Conservation (phyloP, 306 rosid species). For the Sophora flavescens region DNA sequence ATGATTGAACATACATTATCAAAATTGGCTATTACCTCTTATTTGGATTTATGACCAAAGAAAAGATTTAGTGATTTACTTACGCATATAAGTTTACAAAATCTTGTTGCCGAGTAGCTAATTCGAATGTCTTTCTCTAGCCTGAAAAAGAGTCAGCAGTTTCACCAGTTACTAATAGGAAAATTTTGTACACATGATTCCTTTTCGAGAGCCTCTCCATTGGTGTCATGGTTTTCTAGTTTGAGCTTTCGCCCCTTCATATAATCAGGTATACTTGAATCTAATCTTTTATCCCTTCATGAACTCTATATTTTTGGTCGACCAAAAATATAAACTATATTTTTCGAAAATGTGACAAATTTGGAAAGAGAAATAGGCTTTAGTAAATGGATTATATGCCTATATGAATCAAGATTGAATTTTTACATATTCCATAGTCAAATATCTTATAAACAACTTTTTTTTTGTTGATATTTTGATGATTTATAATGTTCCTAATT, state of each 20-base stretch:
- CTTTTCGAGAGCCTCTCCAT: neutral
- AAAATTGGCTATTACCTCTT: slow-evolving; percentile 12
- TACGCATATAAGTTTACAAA: slow-evolving; percentile 74
- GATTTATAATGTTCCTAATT: neutral
- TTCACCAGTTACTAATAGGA: slow-evolving; percentile 17
- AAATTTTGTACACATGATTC: neutral
- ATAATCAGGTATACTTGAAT: no score
- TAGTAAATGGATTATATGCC: no score
- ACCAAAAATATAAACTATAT: neutral
- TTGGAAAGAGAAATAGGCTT: neutral
- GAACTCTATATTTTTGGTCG: no score
- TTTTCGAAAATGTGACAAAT: neutral
- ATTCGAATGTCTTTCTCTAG: slow-evolving; percentile 88
- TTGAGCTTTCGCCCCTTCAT: neutral
- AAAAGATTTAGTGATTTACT: slow-evolving; percentile 48
- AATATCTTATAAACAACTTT: no score
- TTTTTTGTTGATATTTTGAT: neutral
- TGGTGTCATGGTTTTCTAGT: neutral
- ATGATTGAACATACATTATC: slow-evolving; percentile 8
- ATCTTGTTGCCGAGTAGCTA: slow-evolving; percentile 75
- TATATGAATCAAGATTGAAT: neutral
- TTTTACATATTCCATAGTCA: neutral
- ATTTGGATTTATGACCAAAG: neutral
- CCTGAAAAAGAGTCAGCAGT: slow-evolving; percentile 53
- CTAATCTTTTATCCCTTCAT: no score